Base-by-base conservation (phyloP, 805 yeast species). In the Monosporozyma servazzii region DNA sequence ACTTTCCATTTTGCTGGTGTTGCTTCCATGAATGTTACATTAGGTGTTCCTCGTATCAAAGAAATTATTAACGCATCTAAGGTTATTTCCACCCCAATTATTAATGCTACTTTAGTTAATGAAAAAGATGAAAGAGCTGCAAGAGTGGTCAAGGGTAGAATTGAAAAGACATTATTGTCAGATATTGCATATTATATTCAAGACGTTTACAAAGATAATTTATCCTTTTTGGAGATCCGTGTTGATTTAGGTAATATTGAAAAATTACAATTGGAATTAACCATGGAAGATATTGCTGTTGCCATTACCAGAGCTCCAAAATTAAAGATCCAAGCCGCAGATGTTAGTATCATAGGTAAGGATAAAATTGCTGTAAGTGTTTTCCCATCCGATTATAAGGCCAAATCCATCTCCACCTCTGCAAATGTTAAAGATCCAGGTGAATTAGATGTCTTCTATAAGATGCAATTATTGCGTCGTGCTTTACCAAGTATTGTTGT, bases 1-100 rank as follows among this genome's bases (percentile, higher is more conserved):
- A 86, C 95, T 53, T 91, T 91, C 88, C 99, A 93, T 76, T 93
- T 93, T 77, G 99, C 99, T 63, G 99, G 99, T 77, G 99, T 93
- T 52, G 98, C 99, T 36, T 86, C 96, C 46, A 93, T 91, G 97
- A 93, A 93, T 74, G 96, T 91, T 58, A 93, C 99, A 0, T 79
- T 93, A 59, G 99, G 99, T 80, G 99, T 93, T 49, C 99, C 99
- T 48, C 96, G 99, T 79, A 91, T 93, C 67, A 93, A 93, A 72
- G 99, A 93, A 75, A 93, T 93, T 68, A 93, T 93, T 68, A 93
- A 93, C 68, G 99, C 99, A 2, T 87, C 97, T 18, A 93, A 93
- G 68, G 80, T 81, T 18, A 93, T 93, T 60, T 88, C 96, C 6
- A 93, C 99, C 7, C 99, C 99, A 1, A 93, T 93, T 65, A 93